Evolutionary conservation across 1,139 yeast genomes (phyloP).

Genomic region (Lodderomyces jiufengensis): DNA sequence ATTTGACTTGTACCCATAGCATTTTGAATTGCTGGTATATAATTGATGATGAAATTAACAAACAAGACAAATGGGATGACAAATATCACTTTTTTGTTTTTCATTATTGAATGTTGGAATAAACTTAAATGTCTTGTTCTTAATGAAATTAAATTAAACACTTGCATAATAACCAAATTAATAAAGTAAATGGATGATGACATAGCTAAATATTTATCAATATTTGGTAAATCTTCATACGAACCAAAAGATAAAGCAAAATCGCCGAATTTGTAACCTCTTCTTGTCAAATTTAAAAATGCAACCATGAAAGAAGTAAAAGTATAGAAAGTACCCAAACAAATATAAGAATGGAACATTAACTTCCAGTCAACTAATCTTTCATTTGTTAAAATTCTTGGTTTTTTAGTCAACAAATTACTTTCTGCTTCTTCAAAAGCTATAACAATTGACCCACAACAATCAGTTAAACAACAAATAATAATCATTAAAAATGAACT

Average conservation of each 20-base stretch:
- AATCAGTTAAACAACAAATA: slow-evolving; percentile 48
- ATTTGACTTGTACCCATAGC: slow-evolving; percentile 36
- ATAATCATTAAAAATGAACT: slow-evolving; percentile 53
- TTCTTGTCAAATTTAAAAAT: slow-evolving; percentile 37
- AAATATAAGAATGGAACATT: slow-evolving; percentile 42
- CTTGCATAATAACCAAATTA: slow-evolving; percentile 49
- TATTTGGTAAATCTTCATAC: slow-evolving; percentile 24
- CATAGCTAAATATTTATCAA: slow-evolving; percentile 23
- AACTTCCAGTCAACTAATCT: slow-evolving; percentile 41
- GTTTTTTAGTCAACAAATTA: slow-evolving; percentile 40
- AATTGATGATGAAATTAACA: slow-evolving; percentile 44
- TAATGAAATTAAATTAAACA: slow-evolving; percentile 44
- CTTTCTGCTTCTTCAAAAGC: slow-evolving; percentile 46
- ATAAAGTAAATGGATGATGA: slow-evolving; percentile 50
- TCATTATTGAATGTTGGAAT: slow-evolving; percentile 30
- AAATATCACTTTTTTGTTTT: slow-evolving; percentile 26
- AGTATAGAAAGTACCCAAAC: slow-evolving; percentile 41
- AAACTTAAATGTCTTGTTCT: slow-evolving; percentile 44
- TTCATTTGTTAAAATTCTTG: slow-evolving; percentile 43
- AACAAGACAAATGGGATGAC: slow-evolving; percentile 38
- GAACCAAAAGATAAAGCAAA: slow-evolving; percentile 39
- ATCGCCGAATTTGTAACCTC: slow-evolving; percentile 34
- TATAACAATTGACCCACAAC: slow-evolving; percentile 42
- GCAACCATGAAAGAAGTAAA: slow-evolving; percentile 43
- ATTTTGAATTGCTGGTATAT: slow-evolving; percentile 41